A percentile compares a stretch with the other conserved stretches of the same genome.
These are phyloP conservation scores for Candida awuae DNA, from an alignment of 805 yeast species.

Conservation along the genomic window DNA sequence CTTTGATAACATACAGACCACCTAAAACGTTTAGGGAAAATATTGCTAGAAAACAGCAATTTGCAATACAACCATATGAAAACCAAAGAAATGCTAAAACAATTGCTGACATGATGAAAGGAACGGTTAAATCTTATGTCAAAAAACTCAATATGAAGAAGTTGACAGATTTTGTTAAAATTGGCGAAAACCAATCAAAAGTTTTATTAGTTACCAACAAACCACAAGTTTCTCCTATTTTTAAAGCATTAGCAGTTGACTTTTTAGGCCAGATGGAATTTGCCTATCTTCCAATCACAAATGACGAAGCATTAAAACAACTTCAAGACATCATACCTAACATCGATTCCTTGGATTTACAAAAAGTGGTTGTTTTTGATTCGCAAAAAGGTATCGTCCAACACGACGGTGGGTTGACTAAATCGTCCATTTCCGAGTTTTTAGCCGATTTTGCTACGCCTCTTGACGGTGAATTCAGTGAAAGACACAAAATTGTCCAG, in stretches of 20 bases:
- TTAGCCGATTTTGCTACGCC: constrained; percentile 27
- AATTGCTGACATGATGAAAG: constrained; percentile 45
- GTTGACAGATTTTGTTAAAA: constrained; percentile 24
- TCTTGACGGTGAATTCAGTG: constrained; percentile 29
- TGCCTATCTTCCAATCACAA: constrained; percentile 34
- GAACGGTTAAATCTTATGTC: constrained; percentile 60
- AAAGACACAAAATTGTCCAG: constrained; percentile 17
- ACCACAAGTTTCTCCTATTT: constrained; percentile 42
- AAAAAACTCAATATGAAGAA: constrained; percentile 37
- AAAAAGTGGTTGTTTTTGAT: constrained; percentile 21
- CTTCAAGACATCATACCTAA: constrained; percentile 12
- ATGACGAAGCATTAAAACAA: constrained; percentile 15
- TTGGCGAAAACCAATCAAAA: constrained; percentile 23
- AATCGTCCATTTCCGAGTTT: constrained; percentile 27
- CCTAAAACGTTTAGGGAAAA: constrained; percentile 40
- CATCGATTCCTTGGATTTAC: constrained; percentile 14
- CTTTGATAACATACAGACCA: constrained; percentile 74
- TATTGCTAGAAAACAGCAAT: constrained; percentile 7
- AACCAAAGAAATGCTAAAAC: constrained; percentile 55
- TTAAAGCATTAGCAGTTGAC: constrained; percentile 64
- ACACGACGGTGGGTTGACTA: constrained; percentile 25
- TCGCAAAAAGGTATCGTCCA: constrained; percentile 15
- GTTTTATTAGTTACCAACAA: constrained; percentile 48
- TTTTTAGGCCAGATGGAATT: constrained; percentile 44
- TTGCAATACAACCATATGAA: constrained; percentile 39